Evolutionary conservation across 345 rosid species (phyloP), one percentile per base, ranked within the genome.

Genomic region (Sonneratia alba): DNA sequence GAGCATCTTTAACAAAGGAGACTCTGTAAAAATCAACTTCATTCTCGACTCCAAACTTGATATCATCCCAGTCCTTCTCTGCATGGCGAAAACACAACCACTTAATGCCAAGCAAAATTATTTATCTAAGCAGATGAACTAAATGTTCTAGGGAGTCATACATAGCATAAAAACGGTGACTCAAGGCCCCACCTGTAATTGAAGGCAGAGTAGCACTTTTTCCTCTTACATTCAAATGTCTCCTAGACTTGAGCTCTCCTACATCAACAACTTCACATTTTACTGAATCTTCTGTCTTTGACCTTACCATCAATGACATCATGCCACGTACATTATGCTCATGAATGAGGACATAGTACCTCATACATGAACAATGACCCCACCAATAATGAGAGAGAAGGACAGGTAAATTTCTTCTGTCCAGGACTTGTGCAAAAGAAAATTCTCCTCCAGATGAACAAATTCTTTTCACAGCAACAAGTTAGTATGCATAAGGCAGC

Each of bases 61-160:
- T 92, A 80, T 92, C 99, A 78, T 96, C 98, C 99, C 99, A 92
- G 75, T 96, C 99, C 86, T 96, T 96, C 59, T 96, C 98, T 96
- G 93, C 79, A 74, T 49, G 74, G 68, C 98, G 98, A 94, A 81
- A 94, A 81, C 51, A 97, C 51, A 75, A 3, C 6, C 12, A 40
- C 78, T 68, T 66, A 73, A 78, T 13, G 61, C 57, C 49, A 66
- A 72, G 43, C 98, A 94, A 91, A 16, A 43, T 27, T 18, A 14
- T 70, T 21, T 9, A 68, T 68, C 34, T 7, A 57, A 32, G 67
- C 43, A 68, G 13, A 48, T 68, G 32, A n/a, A 94, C 87, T 11
- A 93, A 93, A 79, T 94, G 43, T 37, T 43, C 63, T 27, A 42
- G 47, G 9, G 56, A 21, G 42, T 15, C 24, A 19, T 55, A 18